Evolutionary conservation across 2,329 filamentous ascomycete genomes (phyloP).

Genomic region (Arthrobotrys musiformis): DNA sequence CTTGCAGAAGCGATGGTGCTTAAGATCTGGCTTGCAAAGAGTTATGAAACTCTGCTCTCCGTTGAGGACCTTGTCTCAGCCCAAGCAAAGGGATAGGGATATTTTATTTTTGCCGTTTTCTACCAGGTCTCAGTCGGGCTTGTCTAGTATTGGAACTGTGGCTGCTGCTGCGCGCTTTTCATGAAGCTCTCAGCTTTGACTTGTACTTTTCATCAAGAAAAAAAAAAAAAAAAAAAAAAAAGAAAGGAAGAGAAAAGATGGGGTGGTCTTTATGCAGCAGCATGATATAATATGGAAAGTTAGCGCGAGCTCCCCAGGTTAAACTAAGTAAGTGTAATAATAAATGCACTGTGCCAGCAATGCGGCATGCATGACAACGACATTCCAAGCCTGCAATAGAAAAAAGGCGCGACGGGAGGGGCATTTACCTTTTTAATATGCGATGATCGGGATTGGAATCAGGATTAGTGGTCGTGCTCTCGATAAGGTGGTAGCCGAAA

Average conservation of each 20-base stretch:
- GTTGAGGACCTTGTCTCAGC: constrained; percentile 28
- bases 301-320: constrained; percentile 50
- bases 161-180: constrained; percentile 37
- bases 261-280: constrained; percentile 39
- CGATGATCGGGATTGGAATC: constrained; percentile 37
- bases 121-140: constrained; percentile 26
- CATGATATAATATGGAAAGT: constrained; percentile 40
- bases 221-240: constrained; percentile 7
- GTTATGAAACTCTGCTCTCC: constrained; percentile 17
- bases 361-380: constrained; percentile 48
- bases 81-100: constrained; percentile 15
- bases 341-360: constrained; percentile 39
- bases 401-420: constrained; percentile 45
- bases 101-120: constrained; percentile 36
- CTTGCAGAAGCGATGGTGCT: constrained; percentile 5
- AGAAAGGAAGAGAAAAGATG: constrained; percentile 19
- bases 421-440: constrained; percentile 55
- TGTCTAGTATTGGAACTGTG: constrained; percentile 27
- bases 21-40: constrained; percentile 7
- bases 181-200: constrained; percentile 7
- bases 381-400: constrained; percentile 36
- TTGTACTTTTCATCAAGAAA: constrained; percentile 3
- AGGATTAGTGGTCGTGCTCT: constrained; percentile 35
- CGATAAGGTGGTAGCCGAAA: constrained; percentile 22
- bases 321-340: constrained; percentile 33